Base-by-base conservation (phyloP, 441 rosid genomes). In the Populus hybrid region DNA sequence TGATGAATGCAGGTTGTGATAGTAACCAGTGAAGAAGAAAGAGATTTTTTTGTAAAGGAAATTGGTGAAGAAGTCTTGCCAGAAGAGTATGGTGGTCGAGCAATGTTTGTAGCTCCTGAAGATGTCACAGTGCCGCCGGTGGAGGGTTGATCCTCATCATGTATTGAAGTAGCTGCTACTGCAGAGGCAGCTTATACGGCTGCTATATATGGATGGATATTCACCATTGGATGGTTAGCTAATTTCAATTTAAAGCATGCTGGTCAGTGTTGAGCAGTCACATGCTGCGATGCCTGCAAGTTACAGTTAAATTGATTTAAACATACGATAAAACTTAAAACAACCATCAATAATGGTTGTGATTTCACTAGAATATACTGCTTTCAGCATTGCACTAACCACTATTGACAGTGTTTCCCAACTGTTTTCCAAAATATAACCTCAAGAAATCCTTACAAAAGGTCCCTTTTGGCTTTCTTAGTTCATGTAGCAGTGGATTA, bases 31-130 rank as follows among this genome's bases (percentile, higher is more conserved):
- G 90, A 85, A 46, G 91, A 89, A 82, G 93, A 90, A 81, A 81
- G 67, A 81, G 70, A 36, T 66, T 75, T 81, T 8, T 73, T 89
- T 7, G 18, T 89, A 9, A 72, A 76, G 75, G 90, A 90, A 78
- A 67, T 93, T 6, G 94, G 93, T 5, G 76, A 82, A 63, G 93
- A 92, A 26, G 74, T 77, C 14, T 74, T 93, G 78, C 94, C 94
- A 0, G 90, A 86, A 86, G 93, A 90, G 67, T 87, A 86, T 23
- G 93, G 95, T 10, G 97, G 97, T 36, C 80, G 77, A 81, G 89
- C 94, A 72, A 89, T 82, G 79, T 85, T 88, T 75, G 85, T 92
- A 7, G 74, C 82, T 24, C 67, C 89, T 24, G 91, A 91, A 81
- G 95, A 89, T 77, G 91, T 86, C 42, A 61, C 79, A n/a, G 28